phyloP scores from a whole-genome alignment of 2,329 filamentous ascomycete genomes.

The Metarhizium album region DNA sequence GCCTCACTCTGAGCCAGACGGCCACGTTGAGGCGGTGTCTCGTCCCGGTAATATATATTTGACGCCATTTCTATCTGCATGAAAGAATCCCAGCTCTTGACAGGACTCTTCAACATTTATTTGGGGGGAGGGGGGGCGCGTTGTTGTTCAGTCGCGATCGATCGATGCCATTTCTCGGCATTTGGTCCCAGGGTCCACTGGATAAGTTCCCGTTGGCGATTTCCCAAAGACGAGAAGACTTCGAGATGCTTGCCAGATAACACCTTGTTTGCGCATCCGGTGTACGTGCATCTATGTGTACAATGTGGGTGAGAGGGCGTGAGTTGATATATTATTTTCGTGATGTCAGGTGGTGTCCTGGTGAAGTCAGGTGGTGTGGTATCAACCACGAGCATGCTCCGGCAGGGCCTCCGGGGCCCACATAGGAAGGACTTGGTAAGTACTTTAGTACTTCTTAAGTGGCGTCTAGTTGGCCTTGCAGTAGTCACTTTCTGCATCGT shows the following conservation, averaged over 20 bases:
- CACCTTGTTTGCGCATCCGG: background rate
- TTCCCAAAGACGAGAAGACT: background rate
- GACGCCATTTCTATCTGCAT: background rate
- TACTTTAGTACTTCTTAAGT: no score
- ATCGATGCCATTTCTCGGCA: background rate
- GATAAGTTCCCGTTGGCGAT: background rate
- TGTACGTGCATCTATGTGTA: background rate
- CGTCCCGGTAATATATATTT: background rate
- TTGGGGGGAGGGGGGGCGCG: no score
- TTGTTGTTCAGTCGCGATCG: background rate
- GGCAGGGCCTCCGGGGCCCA: no score
- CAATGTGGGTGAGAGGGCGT: no score
- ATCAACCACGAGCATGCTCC: no score
- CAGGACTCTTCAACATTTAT: background rate
- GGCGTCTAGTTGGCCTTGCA: no score
- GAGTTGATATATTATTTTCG: no score
- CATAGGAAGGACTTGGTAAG: no score
- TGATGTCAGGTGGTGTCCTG: no score
- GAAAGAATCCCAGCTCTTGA: background rate
- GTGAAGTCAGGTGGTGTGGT: no score
- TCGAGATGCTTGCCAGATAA: background rate
- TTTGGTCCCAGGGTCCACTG: constrained; percentile 18
- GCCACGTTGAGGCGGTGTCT: constrained; percentile 25
- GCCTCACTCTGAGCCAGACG: constrained; percentile 32
- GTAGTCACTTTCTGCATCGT: no score